Percentiles rank a stretch among this genome's conserved stretches.
Conservation (phyloP, 176 grass and related monocot genomes). For the Elymus sibiricus region DNA sequence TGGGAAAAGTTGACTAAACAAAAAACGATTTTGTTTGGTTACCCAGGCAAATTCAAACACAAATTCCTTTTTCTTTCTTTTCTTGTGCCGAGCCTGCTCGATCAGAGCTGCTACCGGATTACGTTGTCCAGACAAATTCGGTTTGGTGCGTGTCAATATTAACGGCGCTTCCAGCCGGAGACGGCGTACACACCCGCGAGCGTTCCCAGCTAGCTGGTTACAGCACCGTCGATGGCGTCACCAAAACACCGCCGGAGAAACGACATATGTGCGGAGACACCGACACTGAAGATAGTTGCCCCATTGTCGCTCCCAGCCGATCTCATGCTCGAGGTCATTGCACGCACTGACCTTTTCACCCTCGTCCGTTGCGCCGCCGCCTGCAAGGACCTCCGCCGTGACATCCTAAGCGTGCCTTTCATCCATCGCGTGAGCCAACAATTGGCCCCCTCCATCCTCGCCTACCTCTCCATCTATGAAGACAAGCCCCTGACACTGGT, state of each 20-base stretch:
- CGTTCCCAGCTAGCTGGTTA: too few relatives aligned
- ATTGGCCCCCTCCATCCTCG: neutral
- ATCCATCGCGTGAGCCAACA: neutral
- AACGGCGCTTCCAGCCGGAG: too few relatives aligned
- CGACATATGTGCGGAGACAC: fast-evolving
- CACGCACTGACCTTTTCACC: too few relatives aligned
- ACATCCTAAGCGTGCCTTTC: neutral
- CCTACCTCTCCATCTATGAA: neutral
- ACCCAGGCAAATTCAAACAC: too few relatives aligned
- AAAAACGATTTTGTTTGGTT: too few relatives aligned
- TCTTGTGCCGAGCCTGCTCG: too few relatives aligned
- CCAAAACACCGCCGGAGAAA: neutral
- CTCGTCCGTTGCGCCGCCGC: neutral
- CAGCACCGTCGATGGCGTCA: neutral
- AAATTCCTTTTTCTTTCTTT: too few relatives aligned
- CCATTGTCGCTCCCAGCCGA: neutral
- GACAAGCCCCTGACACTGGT: neutral
- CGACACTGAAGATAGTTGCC: neutral
- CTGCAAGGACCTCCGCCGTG: neutral
- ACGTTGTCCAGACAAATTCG: too few relatives aligned
- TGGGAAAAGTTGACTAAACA: too few relatives aligned
- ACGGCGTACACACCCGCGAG: too few relatives aligned
- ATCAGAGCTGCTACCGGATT: too few relatives aligned
- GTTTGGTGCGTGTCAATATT: too few relatives aligned
- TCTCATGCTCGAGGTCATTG: neutral